Evolutionary conservation across 352 stramenopile genomes (phyloP), one percentile per base, ranked within the genome.

Genomic region (Phytophthora pini): DNA sequence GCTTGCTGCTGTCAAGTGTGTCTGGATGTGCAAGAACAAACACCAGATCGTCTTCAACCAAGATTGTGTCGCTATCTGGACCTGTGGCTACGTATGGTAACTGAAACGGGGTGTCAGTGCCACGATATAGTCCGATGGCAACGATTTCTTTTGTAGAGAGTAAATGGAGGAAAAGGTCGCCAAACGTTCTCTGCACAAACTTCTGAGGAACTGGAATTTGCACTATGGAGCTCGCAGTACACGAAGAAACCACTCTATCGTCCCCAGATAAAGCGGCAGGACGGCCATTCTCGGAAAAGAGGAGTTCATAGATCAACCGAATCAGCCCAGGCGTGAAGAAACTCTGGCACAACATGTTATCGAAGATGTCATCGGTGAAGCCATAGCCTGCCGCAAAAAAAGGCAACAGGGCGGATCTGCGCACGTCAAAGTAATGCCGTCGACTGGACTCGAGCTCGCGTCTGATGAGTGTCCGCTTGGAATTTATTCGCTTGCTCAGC

Each of bases 291-390:
- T 91, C 77, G 3, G 79, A 84, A 49, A 86, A 91, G 1, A 91
- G 68, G n/a, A 91, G 65, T 24, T 82, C 77, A 39, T 87, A 77
- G 43, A 87, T 80, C 61, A 91, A 88, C 13, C 74, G 78, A 9
- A 88, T 76, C 22, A 91, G 53, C 22, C 76, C 77, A 11, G 82
- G 78, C 0, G 78, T 91, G 65, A 88, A 91, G 62, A 79, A 89
- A 55, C 80, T 89, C 43, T 89, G 80, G 31, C 82, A 91, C 20
- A 91, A 53, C 72, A 91, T 83, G 39, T 84, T 91, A 75, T 91
- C 80, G 40, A 91, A 91, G 27, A 89, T 74, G 47, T 89, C 82
- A 45, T 81, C 78, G 17, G 74, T 71, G 48, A 91, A 86, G 1
- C 76, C 80, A 20, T 86, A 88, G 10, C 82, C 82, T 11, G 82